Base-by-base conservation (phyloP, 768 basidiomycete genomes). In the Daedalea quercina region DNA sequence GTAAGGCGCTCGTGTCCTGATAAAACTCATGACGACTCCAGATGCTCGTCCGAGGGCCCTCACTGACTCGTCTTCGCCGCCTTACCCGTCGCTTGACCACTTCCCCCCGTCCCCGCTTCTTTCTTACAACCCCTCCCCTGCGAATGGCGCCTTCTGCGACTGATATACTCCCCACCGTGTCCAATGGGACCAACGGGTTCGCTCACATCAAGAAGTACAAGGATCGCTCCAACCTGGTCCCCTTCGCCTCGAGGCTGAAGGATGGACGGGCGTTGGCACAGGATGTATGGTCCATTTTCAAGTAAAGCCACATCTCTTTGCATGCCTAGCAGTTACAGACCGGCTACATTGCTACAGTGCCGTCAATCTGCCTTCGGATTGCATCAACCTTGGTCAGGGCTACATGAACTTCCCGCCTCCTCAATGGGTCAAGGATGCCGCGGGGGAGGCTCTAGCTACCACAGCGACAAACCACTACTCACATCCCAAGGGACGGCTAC, bases 321-420 rank as follows among this genome's bases (percentile, higher is more conserved):
- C 15, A 4, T 11, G n/a, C n/a, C n/a, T n/a, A n/a, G n/a, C n/a
- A n/a, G n/a, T n/a, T 31, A 11, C 28, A 31, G 23, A 25, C 19
- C 50, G n/a, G n/a, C 41, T 43, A 22, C 42, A 25, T 49, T n/a
- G 22, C 26, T 15, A 9, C 65, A 96, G 93, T 65, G 91, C 80
- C 42, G 85, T 77, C 40, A 95, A 96, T 63, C 77, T 98, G 57
- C 95, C 95, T 0, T 57, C 80, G 9, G 91, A 97, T 65, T 92
- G 91, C 58, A 88, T 99, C 65, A 99, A 99, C 70, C 85, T 99
- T 42, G 95, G 95, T 3, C 95, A 83, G 58, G 69, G 69, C 3
- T 94, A 92, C 70, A 94, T 94, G 92, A 93, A 93, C 74, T 94
- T 94, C 65, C 67, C 82, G 1, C 92, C 92, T 15, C 90, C 92